phyloP scores from a whole-genome alignment of 2,329 filamentous ascomycete species.

The Cladosporium colombiae region DNA sequence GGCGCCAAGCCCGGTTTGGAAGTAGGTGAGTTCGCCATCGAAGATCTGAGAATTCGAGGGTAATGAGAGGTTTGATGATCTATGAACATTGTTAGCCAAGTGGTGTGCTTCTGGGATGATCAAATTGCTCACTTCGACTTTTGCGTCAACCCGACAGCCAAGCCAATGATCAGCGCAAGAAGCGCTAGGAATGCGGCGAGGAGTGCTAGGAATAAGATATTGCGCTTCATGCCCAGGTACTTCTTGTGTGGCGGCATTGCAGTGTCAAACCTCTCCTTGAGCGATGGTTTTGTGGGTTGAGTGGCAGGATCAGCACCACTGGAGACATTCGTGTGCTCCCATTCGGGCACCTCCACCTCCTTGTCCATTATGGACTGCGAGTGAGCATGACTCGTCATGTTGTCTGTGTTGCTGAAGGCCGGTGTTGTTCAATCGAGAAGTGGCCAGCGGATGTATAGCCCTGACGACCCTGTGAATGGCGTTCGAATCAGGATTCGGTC shows the following conservation, averaged over 20 bases:
- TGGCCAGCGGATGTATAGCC: neutral
- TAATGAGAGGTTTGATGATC: constrained; percentile 50
- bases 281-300: neutral
- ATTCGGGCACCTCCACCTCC: constrained; percentile 30
- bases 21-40: constrained; percentile 70
- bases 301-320: neutral
- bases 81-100: constrained; percentile 19
- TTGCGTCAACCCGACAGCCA: constrained; percentile 42
- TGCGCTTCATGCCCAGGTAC: constrained; percentile 43
- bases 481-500: neutral
- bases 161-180: constrained; percentile 44
- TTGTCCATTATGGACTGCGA: constrained; percentile 13
- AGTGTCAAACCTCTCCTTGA: constrained; percentile 35
- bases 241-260: constrained; percentile 41
- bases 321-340: constrained; percentile 26
- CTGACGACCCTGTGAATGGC: no score
- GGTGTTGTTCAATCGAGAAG: neutral
- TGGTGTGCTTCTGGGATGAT: neutral
- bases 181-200: constrained; percentile 37
- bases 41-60: constrained; percentile 55
- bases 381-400: constrained; percentile 6
- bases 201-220: constrained; percentile 41
- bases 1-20: constrained; percentile 65
- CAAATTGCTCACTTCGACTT: constrained; percentile 20
- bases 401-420: neutral